A percentile compares a stretch with the other conserved stretches of the same genome.
Evolutionary conservation across 768 basidiomycete species (phyloP).

Genomic region (Rhodotorula taiwanensis): DNA sequence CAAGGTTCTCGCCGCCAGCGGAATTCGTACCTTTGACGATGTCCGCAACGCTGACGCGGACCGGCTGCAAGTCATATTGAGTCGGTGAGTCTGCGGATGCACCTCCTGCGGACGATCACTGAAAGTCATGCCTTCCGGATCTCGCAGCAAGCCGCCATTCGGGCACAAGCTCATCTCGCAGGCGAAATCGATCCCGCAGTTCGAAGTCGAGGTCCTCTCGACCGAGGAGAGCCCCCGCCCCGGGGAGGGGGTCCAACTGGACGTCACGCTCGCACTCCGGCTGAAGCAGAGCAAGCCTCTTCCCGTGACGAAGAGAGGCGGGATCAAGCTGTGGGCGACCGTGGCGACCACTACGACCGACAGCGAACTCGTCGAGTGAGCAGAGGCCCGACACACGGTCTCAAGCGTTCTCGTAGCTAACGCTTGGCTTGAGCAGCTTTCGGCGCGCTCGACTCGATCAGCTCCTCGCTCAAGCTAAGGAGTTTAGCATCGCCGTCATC

Average conservation of each 20-base stretch:
- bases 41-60: conserved; percentile 15
- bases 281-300: conserved; percentile 21
- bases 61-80: conserved; percentile 24
- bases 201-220: conserved; percentile 11
- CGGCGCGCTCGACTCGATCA: conserved; percentile 23
- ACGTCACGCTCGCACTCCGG: conserved; percentile 7
- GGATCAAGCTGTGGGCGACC: conserved; percentile 14
- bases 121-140: too few relatives aligned
- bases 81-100: conserved; percentile 6
- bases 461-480: conserved; percentile 18
- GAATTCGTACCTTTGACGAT: conserved; percentile 28
- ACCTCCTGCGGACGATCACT: background rate
- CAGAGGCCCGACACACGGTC: background rate
- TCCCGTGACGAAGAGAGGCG: conserved; percentile 6
- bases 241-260: conserved; percentile 20
- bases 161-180: conserved; percentile 17
- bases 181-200: conserved; percentile 27
- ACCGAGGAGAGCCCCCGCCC: conserved; percentile 6
- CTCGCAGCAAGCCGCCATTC: conserved; percentile 30
- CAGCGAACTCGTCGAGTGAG: conserved; percentile 33
- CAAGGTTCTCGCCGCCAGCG: conserved; percentile 24
- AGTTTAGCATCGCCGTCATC: conserved; percentile 14
- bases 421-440: conserved; percentile 5
- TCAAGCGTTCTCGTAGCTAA: too few relatives aligned
- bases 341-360: conserved; percentile 27